phyloP scores from a whole-genome alignment of 164 flowering plant species.

The Annona cherimola region DNA sequence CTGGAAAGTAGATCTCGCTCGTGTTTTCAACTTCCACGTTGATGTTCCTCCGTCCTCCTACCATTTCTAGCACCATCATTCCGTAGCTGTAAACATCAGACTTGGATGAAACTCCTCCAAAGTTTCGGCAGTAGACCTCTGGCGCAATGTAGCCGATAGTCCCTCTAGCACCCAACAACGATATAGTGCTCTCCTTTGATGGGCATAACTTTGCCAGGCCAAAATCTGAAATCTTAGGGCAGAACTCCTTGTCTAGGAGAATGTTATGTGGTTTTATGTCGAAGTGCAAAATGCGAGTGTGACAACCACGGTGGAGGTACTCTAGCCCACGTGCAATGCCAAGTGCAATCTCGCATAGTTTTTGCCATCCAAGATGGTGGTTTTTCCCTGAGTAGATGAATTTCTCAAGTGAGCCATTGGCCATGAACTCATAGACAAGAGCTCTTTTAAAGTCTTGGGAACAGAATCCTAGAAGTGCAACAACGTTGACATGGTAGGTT shows the following conservation, averaged over 20 bases:
- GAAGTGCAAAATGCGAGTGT: conserved; percentile 4
- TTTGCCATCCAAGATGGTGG: not conserved
- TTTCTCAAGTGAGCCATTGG: conserved; percentile 8
- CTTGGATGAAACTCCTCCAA: conserved; percentile 7
- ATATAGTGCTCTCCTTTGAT: not conserved
- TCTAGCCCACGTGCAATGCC: conserved; percentile 4
- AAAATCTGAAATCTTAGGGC: conserved; percentile 11
- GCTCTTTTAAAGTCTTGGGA: conserved; percentile 2
- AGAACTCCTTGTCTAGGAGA: conserved; percentile 2
- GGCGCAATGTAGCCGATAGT: conserved; percentile 10
- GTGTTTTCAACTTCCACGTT: not conserved
- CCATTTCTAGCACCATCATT: conserved; percentile 6
- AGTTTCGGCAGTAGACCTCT: conserved; percentile 3
- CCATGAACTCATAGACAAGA: conserved; percentile 9
- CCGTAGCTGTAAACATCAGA: conserved; percentile 10
- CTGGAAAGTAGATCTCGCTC: conserved; percentile 5
- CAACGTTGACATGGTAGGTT: conserved; percentile 5
- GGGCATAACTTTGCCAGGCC: conserved; percentile 7
- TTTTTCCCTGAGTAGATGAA: not conserved
- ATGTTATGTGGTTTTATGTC: conserved; percentile 14
- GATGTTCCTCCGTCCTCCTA: conserved; percentile 1
- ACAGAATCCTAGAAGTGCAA: conserved; percentile 5
- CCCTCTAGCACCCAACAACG: conserved; percentile 6
- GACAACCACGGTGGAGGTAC: conserved; percentile 9
- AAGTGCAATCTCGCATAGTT: not conserved